These are phyloP conservation scores for Sporothrix brasiliensis DNA, from an alignment of 2,329 filamentous ascomycete genomes.

Conservation along the genomic window DNA sequence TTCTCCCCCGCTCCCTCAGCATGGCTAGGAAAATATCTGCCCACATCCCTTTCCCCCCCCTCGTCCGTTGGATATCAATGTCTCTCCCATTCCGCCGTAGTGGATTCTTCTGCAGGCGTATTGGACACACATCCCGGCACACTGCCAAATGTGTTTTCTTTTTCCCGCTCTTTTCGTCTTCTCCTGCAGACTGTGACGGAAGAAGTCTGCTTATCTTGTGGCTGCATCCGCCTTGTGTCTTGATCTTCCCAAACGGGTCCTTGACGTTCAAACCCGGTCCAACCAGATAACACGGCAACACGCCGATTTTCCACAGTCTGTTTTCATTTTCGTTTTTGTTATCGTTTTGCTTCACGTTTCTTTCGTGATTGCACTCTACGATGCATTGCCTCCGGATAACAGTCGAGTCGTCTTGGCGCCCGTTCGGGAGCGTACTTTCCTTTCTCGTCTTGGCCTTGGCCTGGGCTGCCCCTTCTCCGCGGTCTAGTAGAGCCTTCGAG, in stretches of 20 bases:
- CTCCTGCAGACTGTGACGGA: neutral
- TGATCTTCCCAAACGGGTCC: neutral
- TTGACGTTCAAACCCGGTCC: neutral
- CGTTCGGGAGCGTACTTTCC: conserved; percentile 16
- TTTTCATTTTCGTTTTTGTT: neutral
- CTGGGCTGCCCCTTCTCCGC: neutral
- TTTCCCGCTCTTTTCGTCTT: neutral
- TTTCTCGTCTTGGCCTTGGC: neutral
- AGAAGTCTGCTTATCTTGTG: neutral
- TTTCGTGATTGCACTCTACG: too few relatives aligned
- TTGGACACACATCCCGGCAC: neutral
- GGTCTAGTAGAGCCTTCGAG: conserved; percentile 19
- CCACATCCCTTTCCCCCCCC: neutral
- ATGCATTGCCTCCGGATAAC: neutral
- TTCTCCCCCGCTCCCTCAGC: neutral
- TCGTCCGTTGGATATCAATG: neutral
- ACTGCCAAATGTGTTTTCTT: neutral
- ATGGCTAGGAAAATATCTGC: neutral
- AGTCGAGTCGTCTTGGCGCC: conserved; percentile 11
- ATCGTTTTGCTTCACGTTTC: neutral
- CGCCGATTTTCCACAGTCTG: neutral
- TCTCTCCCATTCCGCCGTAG: neutral
- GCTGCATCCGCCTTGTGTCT: neutral
- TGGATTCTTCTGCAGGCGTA: neutral
- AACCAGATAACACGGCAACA: conserved; percentile 22